Evolutionary conservation across 176 grass and related monocot genomes (phyloP).

Genomic region (Aegilops bicornis): DNA sequence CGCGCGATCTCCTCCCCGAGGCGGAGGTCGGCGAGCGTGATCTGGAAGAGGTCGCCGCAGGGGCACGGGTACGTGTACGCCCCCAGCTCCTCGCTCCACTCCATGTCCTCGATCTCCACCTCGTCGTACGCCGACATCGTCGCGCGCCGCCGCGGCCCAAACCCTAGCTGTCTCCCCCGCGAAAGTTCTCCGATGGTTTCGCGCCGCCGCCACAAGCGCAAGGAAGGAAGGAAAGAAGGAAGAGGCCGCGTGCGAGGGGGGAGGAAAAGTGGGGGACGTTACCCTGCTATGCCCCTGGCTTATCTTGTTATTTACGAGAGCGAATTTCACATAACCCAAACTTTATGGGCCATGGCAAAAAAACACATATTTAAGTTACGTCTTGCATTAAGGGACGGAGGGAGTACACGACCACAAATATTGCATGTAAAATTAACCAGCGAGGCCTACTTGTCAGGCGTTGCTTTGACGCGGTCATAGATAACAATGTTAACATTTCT

Average conservation of each 20-base stretch:
- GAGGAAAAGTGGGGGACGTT: neutral
- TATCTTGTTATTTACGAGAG: neutral
- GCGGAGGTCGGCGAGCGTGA: slow-evolving; percentile 86
- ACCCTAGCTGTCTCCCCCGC: slow-evolving; percentile 49
- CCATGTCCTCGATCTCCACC: slow-evolving; percentile 99
- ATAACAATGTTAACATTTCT: too few relatives aligned
- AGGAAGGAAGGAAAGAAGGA: neutral
- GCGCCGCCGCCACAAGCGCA: slow-evolving; percentile 21
- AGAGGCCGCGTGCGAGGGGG: neutral
- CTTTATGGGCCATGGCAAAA: neutral
- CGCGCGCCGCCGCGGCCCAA: neutral
- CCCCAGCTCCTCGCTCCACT: slow-evolving; percentile 76
- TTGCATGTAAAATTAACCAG: too few relatives aligned
- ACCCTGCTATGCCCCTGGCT: fast-evolving
- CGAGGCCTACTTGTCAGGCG: too few relatives aligned
- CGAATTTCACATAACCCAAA: neutral
- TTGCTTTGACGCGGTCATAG: too few relatives aligned
- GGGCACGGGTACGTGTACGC: slow-evolving; percentile 97
- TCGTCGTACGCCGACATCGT: slow-evolving; percentile 94
- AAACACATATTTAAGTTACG: too few relatives aligned
- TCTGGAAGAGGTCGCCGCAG: slow-evolving; percentile 96
- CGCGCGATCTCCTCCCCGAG: slow-evolving; percentile 90
- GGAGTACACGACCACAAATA: too few relatives aligned
- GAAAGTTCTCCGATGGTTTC: neutral
- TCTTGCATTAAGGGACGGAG: too few relatives aligned